These are phyloP conservation scores for Fusarium sarcochroum DNA, from an alignment of 2,329 filamentous ascomycete species.

Conservation along the genomic window DNA sequence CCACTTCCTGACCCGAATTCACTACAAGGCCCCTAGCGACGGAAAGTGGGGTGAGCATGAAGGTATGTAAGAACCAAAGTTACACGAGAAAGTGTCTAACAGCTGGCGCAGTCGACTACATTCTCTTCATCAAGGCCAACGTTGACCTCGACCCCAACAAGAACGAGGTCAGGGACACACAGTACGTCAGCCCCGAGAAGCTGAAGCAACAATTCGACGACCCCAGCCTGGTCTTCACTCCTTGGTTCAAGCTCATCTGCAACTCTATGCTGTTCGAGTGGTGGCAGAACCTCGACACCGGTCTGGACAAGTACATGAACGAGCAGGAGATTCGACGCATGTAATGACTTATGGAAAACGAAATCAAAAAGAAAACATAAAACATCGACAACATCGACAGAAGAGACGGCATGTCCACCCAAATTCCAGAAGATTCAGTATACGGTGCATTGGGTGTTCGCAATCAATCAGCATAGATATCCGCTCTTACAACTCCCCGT, in stretches of 20 bases:
- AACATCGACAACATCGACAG: conserved; percentile 21
- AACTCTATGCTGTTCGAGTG: conserved; percentile 97
- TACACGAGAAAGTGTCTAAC: conserved; percentile 17
- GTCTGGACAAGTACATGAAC: conserved; percentile 86
- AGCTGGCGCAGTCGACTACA: conserved; percentile 85
- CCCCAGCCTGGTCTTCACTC: conserved; percentile 86
- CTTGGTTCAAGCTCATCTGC: conserved; percentile 99
- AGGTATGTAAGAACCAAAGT: conserved; percentile 71
- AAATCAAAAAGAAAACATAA: conserved; percentile 10
- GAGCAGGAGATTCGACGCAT: conserved; percentile 92
- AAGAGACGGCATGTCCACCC: conserved; percentile 6
- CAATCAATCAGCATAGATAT: conserved; percentile 50
- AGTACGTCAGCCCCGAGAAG: conserved; percentile 86
- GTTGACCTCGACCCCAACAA: conserved; percentile 85
- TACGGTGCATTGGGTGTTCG: conserved; percentile 33
- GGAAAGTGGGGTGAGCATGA: conserved; percentile 99
- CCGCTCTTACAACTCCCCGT: conserved; percentile 34
- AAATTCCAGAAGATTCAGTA: conserved; percentile 9
- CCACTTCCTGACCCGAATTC: conserved; percentile 94
- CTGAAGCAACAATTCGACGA: conserved; percentile 90
- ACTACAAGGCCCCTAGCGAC: conserved; percentile 97
- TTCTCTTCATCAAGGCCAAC: conserved; percentile 96
- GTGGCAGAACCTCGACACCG: conserved; percentile 89
- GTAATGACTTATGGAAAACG: conserved; percentile 53
- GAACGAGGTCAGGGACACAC: conserved; percentile 90